A percentile compares a stretch with the other conserved stretches of the same genome.
phyloP scores from a whole-genome alignment of 2,329 filamentous ascomycete species.

The Graphilbum sp. region DNA sequence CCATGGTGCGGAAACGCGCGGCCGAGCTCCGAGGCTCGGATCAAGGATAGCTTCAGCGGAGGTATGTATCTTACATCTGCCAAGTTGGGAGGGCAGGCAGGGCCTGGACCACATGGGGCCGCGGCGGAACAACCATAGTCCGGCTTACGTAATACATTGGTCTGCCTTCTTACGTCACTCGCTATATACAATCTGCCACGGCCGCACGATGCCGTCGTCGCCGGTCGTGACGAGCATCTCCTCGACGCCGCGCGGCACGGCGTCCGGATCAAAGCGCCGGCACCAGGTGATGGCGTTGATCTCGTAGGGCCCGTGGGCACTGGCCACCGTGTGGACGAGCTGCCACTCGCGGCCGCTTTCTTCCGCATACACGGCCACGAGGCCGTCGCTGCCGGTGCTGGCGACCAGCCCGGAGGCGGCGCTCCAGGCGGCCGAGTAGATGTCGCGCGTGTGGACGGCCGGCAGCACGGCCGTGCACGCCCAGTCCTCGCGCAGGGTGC shows the following conservation, averaged over 20 bases:
- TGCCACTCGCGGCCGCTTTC: constrained; percentile 37
- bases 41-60: too few relatives aligned
- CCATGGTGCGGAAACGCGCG: too few relatives aligned
- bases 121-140: too few relatives aligned
- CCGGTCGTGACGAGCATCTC: constrained; percentile 85
- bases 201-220: constrained; percentile 75
- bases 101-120: too few relatives aligned
- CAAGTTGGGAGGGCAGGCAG: too few relatives aligned
- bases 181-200: constrained; percentile 54
- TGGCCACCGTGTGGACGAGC: constrained; percentile 49
- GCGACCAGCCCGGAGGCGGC: constrained; percentile 58
- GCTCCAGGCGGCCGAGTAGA: constrained; percentile 82
- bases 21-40: neutral
- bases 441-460: constrained; percentile 55
- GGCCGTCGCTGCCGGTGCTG: constrained; percentile 79
- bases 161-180: too few relatives aligned
- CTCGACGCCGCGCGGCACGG: constrained; percentile 39
- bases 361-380: constrained; percentile 55
- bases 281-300: constrained; percentile 90
- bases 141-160: too few relatives aligned
- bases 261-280: constrained; percentile 51
- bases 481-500: constrained; percentile 69
- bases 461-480: constrained; percentile 62
- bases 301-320: constrained; percentile 82
- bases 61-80: too few relatives aligned